A percentile compares a stretch with the other conserved stretches of the same genome.
Conservation (phyloP, 106 monocot species). For the Xerophyta viscosa region DNA sequence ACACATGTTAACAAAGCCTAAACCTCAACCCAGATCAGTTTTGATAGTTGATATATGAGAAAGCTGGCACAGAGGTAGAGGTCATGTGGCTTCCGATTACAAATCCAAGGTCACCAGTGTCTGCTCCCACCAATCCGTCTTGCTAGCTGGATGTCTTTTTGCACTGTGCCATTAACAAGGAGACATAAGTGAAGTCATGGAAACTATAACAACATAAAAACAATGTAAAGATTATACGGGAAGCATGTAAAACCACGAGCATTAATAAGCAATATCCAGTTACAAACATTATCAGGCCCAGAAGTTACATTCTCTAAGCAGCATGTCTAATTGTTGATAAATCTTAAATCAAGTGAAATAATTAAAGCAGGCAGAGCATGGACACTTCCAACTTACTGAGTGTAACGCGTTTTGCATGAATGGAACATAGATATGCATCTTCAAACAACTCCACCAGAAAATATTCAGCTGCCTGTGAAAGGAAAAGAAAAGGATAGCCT, state of each 20-base stretch:
- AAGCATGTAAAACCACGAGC: too few relatives aligned
- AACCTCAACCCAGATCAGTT: too few relatives aligned
- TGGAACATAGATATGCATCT: constrained; percentile 40
- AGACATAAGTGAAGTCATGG: neutral
- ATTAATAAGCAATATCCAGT: too few relatives aligned
- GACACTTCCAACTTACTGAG: constrained; percentile 36
- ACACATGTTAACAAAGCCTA: too few relatives aligned
- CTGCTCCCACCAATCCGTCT: constrained; percentile 39
- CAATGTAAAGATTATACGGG: too few relatives aligned
- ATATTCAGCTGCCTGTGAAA: constrained; percentile 41
- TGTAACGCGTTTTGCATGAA: constrained; percentile 47
- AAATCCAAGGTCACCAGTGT: constrained; percentile 22
- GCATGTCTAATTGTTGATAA: neutral
- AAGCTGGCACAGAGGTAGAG: too few relatives aligned
- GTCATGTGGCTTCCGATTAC: too few relatives aligned
- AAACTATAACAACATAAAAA: neutral
- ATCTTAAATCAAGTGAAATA: neutral
- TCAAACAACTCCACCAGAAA: constrained; percentile 26
- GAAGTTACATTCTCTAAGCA: neutral
- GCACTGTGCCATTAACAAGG: constrained; percentile 26
- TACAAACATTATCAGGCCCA: too few relatives aligned
- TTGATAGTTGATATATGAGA: too few relatives aligned
- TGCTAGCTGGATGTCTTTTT: constrained; percentile 45
- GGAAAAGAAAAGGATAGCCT: too few relatives aligned
- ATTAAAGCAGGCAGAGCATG: neutral